These are phyloP conservation scores for Gossypium anomalum DNA, from an alignment of 345 rosid species.

Conservation along the genomic window DNA sequence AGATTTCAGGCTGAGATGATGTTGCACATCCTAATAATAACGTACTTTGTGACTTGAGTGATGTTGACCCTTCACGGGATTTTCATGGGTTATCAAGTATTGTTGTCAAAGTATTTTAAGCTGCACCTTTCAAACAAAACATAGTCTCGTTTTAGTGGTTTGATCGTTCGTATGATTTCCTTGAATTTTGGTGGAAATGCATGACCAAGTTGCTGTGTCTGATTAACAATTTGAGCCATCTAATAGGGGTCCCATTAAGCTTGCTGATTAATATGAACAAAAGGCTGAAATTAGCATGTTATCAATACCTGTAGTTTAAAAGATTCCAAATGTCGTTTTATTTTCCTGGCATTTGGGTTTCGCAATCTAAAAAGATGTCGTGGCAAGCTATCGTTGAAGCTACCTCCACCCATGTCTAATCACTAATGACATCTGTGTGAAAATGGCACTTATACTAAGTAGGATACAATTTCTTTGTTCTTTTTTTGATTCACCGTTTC, in stretches of 20 bases:
- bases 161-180: background rate
- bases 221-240: background rate
- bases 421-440: too few relatives aligned
- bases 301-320: too few relatives aligned
- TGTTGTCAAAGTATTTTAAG: background rate
- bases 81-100: background rate
- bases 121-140: background rate
- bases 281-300: background rate
- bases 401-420: too few relatives aligned
- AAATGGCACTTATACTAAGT: too few relatives aligned
- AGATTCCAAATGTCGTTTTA: too few relatives aligned
- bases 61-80: background rate
- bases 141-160: background rate
- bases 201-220: background rate
- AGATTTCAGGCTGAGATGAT: conserved; percentile 1
- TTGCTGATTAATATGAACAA: background rate
- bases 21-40: background rate
- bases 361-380: too few relatives aligned
- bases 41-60: background rate
- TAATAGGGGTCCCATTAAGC: background rate
- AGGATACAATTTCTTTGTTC: too few relatives aligned
- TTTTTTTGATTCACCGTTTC: too few relatives aligned
- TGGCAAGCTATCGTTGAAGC: too few relatives aligned
- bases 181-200: background rate
- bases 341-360: too few relatives aligned